Conservation (phyloP, 2,329 filamentous ascomycete species). For the Chaetothyriales sp. region DNA sequence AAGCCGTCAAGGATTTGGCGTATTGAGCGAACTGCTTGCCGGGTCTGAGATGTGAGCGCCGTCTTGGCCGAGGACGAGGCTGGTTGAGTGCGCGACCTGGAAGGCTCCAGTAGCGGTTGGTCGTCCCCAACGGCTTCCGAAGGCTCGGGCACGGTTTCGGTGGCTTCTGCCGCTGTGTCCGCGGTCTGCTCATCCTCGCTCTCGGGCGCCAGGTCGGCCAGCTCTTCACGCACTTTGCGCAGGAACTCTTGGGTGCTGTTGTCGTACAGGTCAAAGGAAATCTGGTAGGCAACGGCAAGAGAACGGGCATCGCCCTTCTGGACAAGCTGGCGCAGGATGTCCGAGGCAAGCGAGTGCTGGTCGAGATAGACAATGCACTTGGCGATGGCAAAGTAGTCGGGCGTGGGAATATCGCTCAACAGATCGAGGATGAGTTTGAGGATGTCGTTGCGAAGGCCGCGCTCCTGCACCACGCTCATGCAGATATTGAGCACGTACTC, state of each 20-base stretch:
- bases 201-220: conserved; percentile 44
- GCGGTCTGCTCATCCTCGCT: conserved; percentile 27
- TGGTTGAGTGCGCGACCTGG: conserved; percentile 26
- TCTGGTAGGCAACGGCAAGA: conserved; percentile 81
- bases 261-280: conserved; percentile 95
- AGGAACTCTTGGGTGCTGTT: conserved; percentile 97
- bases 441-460: conserved; percentile 69
- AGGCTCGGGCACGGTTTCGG: conserved; percentile 29
- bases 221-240: conserved; percentile 67
- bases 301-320: conserved; percentile 63
- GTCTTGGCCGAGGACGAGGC: conserved; percentile 38
- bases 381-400: conserved; percentile 95
- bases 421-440: conserved; percentile 83
- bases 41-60: conserved; percentile 32
- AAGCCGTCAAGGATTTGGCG: conserved; percentile 62
- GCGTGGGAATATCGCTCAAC: conserved; percentile 79
- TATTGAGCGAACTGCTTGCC: conserved; percentile 41
- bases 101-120: conserved; percentile 40
- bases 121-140: conserved; percentile 21
- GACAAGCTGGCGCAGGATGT: conserved; percentile 69
- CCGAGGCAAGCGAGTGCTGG: conserved; percentile 76
- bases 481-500: conserved; percentile 92
- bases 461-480: conserved; percentile 95
- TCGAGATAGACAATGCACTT: conserved; percentile 95
- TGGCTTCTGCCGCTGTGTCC: conserved; percentile 32